Evolutionary conservation across 345 rosid genomes (phyloP).

Genomic region (Brassica rapa): DNA sequence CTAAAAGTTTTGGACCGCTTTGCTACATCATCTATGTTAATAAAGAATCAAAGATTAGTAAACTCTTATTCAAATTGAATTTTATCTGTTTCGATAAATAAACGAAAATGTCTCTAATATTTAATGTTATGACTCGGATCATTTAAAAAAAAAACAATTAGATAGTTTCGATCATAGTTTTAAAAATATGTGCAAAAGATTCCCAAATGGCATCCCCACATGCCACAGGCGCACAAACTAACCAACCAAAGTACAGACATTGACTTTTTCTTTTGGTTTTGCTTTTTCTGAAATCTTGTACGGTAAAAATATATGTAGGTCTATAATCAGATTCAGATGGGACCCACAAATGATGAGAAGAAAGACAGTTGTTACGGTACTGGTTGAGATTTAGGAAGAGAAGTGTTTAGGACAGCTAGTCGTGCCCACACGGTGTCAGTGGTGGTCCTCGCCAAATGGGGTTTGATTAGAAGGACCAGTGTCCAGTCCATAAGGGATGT

Average conservation of each 20-base stretch:
- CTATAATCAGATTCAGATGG: not conserved
- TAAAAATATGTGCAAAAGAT: not conserved
- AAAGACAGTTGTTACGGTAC: slow-evolving; percentile 32
- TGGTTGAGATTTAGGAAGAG: slow-evolving; percentile 14
- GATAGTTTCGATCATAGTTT: not conserved
- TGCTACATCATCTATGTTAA: not conserved
- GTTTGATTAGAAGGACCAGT: slow-evolving; percentile 36
- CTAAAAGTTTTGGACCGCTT: not conserved
- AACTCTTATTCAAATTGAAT: not conserved
- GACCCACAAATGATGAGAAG: slow-evolving; percentile 24
- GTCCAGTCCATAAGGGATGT: slow-evolving; percentile 36
- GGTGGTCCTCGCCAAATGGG: slow-evolving; percentile 38
- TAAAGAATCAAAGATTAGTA: not conserved
- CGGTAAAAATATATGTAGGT: slow-evolving; percentile 7
- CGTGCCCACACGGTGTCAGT: slow-evolving; percentile 42
- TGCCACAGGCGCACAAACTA: slow-evolving; percentile 14
- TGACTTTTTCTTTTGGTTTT: slow-evolving; percentile 14
- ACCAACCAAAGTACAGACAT: slow-evolving; percentile 31
- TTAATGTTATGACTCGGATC: not conserved
- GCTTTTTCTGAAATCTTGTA: slow-evolving; percentile 14
- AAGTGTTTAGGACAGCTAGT: slow-evolving; percentile 10
- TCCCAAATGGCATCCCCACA: slow-evolving; percentile 9
- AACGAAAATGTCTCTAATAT: not conserved
- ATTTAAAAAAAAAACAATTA: not conserved
- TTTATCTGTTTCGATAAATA: not conserved